phyloP scores from a whole-genome alignment of 1,284 basidiomycete genomes.

The Ceratobasidium theobromae region DNA sequence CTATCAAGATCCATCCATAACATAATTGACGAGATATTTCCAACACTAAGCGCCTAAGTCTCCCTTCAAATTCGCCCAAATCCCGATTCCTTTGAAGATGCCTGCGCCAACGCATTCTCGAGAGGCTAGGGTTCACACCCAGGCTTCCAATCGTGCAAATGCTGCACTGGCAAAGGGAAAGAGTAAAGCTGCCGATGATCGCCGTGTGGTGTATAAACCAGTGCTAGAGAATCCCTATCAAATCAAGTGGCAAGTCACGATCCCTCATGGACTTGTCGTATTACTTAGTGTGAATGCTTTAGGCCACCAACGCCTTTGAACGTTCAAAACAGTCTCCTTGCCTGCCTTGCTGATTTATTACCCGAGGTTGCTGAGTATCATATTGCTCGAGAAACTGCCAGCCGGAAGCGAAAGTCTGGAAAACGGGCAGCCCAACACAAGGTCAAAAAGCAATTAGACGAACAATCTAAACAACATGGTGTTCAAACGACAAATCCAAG shows the following conservation, averaged over 20 bases:
- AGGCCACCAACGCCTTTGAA: constrained; percentile 69
- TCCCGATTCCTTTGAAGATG: constrained; percentile 14
- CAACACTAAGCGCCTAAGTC: neutral
- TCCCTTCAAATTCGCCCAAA: neutral
- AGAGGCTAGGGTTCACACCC: constrained; percentile 28
- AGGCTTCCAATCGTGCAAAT: constrained; percentile 28
- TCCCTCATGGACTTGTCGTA: constrained; percentile 8
- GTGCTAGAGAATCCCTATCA: constrained; percentile 71
- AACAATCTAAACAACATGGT: constrained; percentile 34
- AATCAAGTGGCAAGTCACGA: constrained; percentile 58
- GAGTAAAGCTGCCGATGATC: constrained; percentile 40
- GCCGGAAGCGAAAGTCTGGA: constrained; percentile 41
- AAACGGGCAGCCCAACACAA: constrained; percentile 38
- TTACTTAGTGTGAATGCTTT: constrained; percentile 24
- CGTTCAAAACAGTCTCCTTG: constrained; percentile 61
- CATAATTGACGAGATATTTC: neutral
- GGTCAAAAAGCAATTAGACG: constrained; percentile 9
- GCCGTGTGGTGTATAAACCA: constrained; percentile 63
- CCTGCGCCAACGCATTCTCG: constrained; percentile 19
- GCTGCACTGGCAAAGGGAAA: constrained; percentile 21
- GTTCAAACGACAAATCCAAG: neutral
- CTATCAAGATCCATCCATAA: constrained; percentile 14
- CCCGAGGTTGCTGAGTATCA: constrained; percentile 52
- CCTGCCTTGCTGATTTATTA: constrained; percentile 50
- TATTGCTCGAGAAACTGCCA: constrained; percentile 41